Conservation (phyloP, 768 basidiomycete species). For the Mrakia blollopis region DNA sequence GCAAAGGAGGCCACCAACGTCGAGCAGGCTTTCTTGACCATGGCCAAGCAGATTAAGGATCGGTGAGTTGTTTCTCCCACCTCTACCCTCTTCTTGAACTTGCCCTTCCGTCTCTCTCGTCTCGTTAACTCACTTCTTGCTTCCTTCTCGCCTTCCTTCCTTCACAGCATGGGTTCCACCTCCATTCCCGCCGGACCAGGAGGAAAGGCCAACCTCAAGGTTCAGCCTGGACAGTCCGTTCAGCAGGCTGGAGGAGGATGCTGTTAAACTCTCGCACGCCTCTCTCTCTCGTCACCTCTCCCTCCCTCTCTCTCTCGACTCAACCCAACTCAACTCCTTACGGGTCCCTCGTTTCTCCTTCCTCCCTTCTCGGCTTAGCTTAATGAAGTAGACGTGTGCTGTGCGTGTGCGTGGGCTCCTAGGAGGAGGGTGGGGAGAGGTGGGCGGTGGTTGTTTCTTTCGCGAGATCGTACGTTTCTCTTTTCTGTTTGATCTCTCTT, state of each 20-base stretch:
- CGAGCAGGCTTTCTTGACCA: conserved; percentile 34
- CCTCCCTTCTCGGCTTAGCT: neutral
- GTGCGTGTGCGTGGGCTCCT: too few species aligned
- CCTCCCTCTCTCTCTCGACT: neutral
- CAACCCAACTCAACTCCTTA: neutral
- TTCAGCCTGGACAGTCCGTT: conserved; percentile 78
- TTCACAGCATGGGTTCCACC: conserved; percentile 65
- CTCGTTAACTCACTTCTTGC: neutral
- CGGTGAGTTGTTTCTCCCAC: conserved; percentile 51
- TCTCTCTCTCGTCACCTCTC: too few species aligned
- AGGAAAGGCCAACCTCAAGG: conserved; percentile 68
- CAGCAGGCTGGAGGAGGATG: conserved; percentile 71
- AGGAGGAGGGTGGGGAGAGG: too few species aligned
- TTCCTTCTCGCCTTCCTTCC: neutral
- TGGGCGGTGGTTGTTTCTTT: too few species aligned
- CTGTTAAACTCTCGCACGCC: conserved; percentile 52
- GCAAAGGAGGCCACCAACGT: conserved; percentile 35
- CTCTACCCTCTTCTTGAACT: neutral
- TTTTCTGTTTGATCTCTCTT: too few species aligned
- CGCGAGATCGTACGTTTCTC: too few species aligned
- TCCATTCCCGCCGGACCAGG: conserved; percentile 63
- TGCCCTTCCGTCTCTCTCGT: conserved; percentile 35
- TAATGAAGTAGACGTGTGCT: conserved; percentile 6
- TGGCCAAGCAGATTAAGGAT: conserved; percentile 69
- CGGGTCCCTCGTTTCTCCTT: too few species aligned